These are phyloP conservation scores for Fusarium mexicanum DNA, from an alignment of 2,329 filamentous ascomycete species.

Conservation along the genomic window DNA sequence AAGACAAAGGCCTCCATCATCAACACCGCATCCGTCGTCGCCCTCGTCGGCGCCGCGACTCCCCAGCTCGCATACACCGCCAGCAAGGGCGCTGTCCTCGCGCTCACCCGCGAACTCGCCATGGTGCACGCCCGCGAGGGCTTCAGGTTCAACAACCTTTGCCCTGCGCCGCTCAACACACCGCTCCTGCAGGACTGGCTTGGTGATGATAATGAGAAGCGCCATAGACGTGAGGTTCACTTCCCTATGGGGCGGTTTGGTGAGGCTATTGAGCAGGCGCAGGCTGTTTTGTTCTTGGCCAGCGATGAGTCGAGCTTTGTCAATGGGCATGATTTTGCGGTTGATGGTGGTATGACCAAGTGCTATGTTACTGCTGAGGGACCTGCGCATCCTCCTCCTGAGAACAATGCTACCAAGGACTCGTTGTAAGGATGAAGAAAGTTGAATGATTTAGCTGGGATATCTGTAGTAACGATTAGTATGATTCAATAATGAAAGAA, in stretches of 20 bases:
- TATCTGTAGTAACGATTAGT: conserved; percentile 30
- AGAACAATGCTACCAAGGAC: conserved; percentile 67
- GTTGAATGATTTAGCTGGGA: background rate
- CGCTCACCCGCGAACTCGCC: conserved; percentile 88
- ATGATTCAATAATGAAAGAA: conserved; percentile 29
- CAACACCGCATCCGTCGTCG: conserved; percentile 92
- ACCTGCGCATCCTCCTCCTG: conserved; percentile 61
- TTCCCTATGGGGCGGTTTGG: conserved; percentile 90
- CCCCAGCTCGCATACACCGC: conserved; percentile 94
- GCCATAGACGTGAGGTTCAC: conserved; percentile 84
- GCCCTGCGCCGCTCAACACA: conserved; percentile 91
- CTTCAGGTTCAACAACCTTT: conserved; percentile 89
- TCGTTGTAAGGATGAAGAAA: conserved; percentile 45
- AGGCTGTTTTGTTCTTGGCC: conserved; percentile 87
- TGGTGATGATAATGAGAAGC: conserved; percentile 85
- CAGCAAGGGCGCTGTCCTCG: conserved; percentile 91
- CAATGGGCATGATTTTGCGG: conserved; percentile 91
- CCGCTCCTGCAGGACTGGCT: conserved; percentile 93
- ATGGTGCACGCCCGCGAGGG: conserved; percentile 92
- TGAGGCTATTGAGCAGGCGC: conserved; percentile 92
- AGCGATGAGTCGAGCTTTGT: conserved; percentile 91
- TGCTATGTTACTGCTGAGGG: conserved; percentile 81
- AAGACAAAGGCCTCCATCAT: conserved; percentile 86
- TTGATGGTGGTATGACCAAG: conserved; percentile 96
- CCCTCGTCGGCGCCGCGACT: conserved; percentile 85